Evolutionary conservation across 1,284 basidiomycete species (phyloP).

Genomic region (Exobasidium rhododendri): DNA sequence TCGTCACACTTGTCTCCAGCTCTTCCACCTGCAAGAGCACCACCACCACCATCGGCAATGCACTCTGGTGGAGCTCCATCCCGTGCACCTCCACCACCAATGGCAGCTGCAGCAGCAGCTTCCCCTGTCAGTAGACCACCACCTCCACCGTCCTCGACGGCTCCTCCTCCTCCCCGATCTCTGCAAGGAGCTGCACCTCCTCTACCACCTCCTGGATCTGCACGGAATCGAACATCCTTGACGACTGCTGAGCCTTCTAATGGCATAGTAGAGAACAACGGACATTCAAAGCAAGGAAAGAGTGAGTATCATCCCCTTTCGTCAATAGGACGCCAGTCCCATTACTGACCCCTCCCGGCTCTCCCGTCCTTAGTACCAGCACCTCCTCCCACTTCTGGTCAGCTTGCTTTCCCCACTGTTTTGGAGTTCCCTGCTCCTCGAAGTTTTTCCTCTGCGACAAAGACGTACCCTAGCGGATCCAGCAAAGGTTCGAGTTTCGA

Average conservation of each 20-base stretch:
- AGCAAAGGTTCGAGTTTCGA: neutral
- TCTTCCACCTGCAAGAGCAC: constrained; percentile 12
- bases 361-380: neutral
- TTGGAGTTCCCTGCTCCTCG: constrained; percentile 11
- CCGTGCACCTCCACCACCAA: constrained; percentile 3
- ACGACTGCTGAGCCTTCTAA: constrained; percentile 8
- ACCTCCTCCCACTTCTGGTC: constrained; percentile 11
- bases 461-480: constrained; percentile 12
- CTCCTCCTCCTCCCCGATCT: constrained; percentile 7
- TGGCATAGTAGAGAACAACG: neutral
- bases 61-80: constrained; percentile 1
- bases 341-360: too few species aligned
- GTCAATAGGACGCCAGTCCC: too few species aligned
- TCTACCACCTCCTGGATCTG: constrained; percentile 15
- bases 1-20: constrained; percentile 8
- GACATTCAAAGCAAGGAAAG: neutral
- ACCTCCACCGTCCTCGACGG: constrained; percentile 6
- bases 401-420: constrained; percentile 6
- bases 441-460: neutral
- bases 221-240: constrained; percentile 6
- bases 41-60: constrained; percentile 3
- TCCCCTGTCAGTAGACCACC: constrained; percentile 13
- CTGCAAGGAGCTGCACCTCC: constrained; percentile 13
- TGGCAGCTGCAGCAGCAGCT: constrained; percentile 14
- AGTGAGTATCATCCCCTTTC: neutral